Evolutionary conservation across 352 stramenopile genomes (phyloP), one percentile per base, ranked within the genome.

Genomic region (Aphanomyces cochlioides): DNA sequence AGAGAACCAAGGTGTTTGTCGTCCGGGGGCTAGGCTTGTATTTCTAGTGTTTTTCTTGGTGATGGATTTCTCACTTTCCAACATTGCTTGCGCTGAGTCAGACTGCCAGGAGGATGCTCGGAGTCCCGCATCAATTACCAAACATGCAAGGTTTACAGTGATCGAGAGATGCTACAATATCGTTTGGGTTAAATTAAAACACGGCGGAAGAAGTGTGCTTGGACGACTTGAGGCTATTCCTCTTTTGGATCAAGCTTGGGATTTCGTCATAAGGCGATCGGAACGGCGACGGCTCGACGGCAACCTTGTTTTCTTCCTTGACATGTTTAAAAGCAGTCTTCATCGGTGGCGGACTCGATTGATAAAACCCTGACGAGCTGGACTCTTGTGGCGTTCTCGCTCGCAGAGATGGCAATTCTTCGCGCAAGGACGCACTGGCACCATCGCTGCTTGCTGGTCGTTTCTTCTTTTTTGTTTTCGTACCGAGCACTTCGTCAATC

Each of bases 271-370:
- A 93, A 13, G 84, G 83, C 2, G 84, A 93, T 48, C 77, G 82
- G 63, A 90, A 93, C 19, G 78, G 72, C 66, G 90, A 79, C 3
- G 82, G 82, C 21, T 56, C 66, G 3, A 68, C 40, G 36, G 50
- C 74, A 15, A 41, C 40, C 41, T 87, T 74, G 56, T 86, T 77
- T 0, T 79, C 78, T 48, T 90, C 82, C 38, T 89, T 89, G 0
- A 83, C 88, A 69, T 83, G 90, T 54, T 90, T 90, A 70, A 93
- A 93, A 7, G 80, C 81, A 3, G 81, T 89, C 12, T 80, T 79
- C 4, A 79, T 90, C 3, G 85, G 85, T 38, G 83, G 82, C 5
- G 85, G 84, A 5, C 83, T 90, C 41, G 81, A 76, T 13, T 82
- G 82, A 4, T 72, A 79, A 38, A 91, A 88, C 28, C 28, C 28